phyloP scores from a whole-genome alignment of 2,329 filamentous ascomycete genomes.

The Tolypocladium tropicale region DNA sequence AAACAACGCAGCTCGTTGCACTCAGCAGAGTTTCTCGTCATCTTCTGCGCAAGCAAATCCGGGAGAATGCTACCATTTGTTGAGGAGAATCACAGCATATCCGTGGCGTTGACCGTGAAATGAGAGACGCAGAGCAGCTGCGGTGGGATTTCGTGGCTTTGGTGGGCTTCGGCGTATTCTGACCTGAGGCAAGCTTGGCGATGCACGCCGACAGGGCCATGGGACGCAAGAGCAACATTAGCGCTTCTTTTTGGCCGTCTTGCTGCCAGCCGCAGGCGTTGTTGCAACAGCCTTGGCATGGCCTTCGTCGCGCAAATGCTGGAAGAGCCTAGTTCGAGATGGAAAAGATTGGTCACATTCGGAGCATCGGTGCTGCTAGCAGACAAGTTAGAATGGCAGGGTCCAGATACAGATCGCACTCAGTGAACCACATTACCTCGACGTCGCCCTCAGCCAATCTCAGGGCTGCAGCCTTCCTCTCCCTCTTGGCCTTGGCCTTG shows the following conservation, averaged over 20 bases:
- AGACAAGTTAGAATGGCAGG: not conserved
- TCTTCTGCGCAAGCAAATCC: not conserved
- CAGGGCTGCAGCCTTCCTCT: slow-evolving; percentile 32
- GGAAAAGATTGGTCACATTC: slow-evolving; percentile 36
- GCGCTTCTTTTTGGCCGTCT: slow-evolving; percentile 26
- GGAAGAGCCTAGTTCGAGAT: slow-evolving; percentile 62
- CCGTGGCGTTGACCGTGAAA: not conserved
- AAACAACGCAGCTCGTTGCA: not conserved
- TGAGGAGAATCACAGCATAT: not conserved
- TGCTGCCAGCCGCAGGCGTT: slow-evolving; percentile 1
- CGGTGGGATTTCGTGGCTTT: too few species aligned
- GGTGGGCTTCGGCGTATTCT: too few species aligned
- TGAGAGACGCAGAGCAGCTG: not conserved
- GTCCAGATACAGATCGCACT: not conserved
- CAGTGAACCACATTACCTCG: slow-evolving; percentile 1
- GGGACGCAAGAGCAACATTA: not conserved
- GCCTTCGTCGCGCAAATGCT: slow-evolving; percentile 54
- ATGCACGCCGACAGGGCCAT: not conserved
- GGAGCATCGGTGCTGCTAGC: slow-evolving; percentile 28
- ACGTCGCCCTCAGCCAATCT: not conserved
- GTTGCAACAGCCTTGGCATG: slow-evolving; percentile 47
- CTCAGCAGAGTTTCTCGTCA: not conserved
- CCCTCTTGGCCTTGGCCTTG: slow-evolving; percentile 40
- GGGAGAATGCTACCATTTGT: not conserved
- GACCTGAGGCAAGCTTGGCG: too few species aligned